These are phyloP conservation scores for Trichoderma sp. DNA, from an alignment of 2,329 filamentous ascomycete genomes.

Conservation along the genomic window DNA sequence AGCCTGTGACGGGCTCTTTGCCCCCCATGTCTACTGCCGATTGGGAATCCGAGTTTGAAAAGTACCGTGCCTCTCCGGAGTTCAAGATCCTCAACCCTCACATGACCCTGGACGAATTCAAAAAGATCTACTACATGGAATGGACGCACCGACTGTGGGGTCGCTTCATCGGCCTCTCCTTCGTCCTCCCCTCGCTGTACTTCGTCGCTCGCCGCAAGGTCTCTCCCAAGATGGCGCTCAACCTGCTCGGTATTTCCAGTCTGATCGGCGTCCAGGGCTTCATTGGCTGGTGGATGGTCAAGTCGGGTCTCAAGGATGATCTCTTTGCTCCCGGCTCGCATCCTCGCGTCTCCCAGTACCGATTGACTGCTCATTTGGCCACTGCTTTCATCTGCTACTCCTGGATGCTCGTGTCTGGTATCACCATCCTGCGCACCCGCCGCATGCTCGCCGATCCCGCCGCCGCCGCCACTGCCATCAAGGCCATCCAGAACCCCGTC, in stretches of 20 bases:
- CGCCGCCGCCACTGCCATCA: slow-evolving; percentile 60
- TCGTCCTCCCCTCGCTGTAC: slow-evolving; percentile 84
- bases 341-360: slow-evolving; percentile 92
- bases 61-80: slow-evolving; percentile 90
- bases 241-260: slow-evolving; percentile 78
- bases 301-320: slow-evolving; percentile 92
- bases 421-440: slow-evolving; percentile 78
- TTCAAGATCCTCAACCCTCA: slow-evolving; percentile 88
- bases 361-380: slow-evolving; percentile 83
- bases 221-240: slow-evolving; percentile 72
- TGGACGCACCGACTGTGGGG: slow-evolving; percentile 97
- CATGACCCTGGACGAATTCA: slow-evolving; percentile 93
- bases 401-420: slow-evolving; percentile 89
- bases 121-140: slow-evolving; percentile 99
- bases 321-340: slow-evolving; percentile 88
- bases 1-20: slow-evolving; percentile 87
- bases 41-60: slow-evolving; percentile 91
- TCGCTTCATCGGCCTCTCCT: slow-evolving; percentile 84
- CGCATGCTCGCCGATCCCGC: slow-evolving; percentile 69
- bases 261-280: slow-evolving; percentile 94
- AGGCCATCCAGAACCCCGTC: slow-evolving; percentile 64
- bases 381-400: slow-evolving; percentile 92
- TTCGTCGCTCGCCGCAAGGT: slow-evolving; percentile 82
- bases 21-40: slow-evolving; percentile 76
- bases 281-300: slow-evolving; percentile 99